These are phyloP conservation scores for Erodium moschatum DNA, from an alignment of 441 rosid genomes.

Conservation along the genomic window DNA sequence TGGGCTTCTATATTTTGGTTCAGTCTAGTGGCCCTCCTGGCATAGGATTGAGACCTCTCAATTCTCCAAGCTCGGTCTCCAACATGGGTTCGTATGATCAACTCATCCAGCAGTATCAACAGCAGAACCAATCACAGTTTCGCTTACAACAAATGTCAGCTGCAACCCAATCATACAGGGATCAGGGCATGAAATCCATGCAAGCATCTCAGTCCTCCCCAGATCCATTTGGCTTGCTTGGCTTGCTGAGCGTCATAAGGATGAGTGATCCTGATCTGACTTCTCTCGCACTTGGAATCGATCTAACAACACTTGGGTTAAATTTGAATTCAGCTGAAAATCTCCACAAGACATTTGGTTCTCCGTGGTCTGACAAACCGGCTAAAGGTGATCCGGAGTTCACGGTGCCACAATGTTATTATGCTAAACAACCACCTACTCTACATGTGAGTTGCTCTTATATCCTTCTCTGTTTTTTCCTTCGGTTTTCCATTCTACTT, in stretches of 20 bases:
- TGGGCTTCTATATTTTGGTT: slow-evolving; percentile 12
- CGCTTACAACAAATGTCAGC: slow-evolving; percentile 75
- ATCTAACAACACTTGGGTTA: slow-evolving; percentile 77
- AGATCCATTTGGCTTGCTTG: slow-evolving; percentile 87
- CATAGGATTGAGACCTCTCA: slow-evolving; percentile 74
- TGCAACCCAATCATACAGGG: slow-evolving; percentile 74
- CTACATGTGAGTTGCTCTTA: slow-evolving; percentile 49
- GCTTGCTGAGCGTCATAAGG: slow-evolving; percentile 67
- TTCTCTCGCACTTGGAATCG: slow-evolving; percentile 89
- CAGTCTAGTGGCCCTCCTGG: slow-evolving; percentile 81
- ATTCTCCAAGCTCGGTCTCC: slow-evolving; percentile 56
- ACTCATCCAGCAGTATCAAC: slow-evolving; percentile 80
- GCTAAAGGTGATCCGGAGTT: slow-evolving; percentile 87
- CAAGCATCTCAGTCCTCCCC: slow-evolving; percentile 55
- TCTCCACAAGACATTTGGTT: slow-evolving; percentile 84
- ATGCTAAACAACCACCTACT: slow-evolving; percentile 60
- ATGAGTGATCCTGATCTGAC: slow-evolving; percentile 80
- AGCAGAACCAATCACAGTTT: slow-evolving; percentile 73
- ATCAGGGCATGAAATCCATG: slow-evolving; percentile 61
- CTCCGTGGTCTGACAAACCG: slow-evolving; percentile 96
- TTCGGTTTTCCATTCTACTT: background rate
- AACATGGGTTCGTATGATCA: slow-evolving; percentile 68
- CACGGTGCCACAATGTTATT: slow-evolving; percentile 76
- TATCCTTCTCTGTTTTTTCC: slow-evolving; percentile 12
- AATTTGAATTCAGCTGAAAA: slow-evolving; percentile 77